Evolutionary conservation across 169 alveolate species (phyloP), one percentile per base, ranked within the genome.

Genomic region (Theileria annulata): DNA sequence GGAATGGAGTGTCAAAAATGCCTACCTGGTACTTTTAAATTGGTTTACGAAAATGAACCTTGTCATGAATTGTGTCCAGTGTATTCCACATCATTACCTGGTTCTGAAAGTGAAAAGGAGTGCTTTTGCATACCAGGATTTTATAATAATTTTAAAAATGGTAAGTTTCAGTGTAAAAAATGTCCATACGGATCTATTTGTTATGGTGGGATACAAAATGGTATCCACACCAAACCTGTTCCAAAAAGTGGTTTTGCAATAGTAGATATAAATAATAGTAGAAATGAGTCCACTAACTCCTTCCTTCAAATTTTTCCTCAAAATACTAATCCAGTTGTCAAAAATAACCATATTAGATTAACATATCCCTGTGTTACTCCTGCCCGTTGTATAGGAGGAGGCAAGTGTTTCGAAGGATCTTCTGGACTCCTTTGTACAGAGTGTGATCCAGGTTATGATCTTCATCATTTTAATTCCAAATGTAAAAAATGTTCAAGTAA

Each of bases 41-140:
- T 82, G 64, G 75, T 47, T 10, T 84, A 80, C 72, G 79, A 82
- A 60, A 88, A 86, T 30, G 78, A 84, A 42, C 72, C 85, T 51
- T 90, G 94, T 56, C 75, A 86, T 15, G 94, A 90, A 27, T 84
- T 72, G 19, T 90, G 94, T 58, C 87, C 85, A n/a, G 88, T 71
- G n/a, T 90, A 77, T 68, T 80, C 93, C 23, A 84, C 87, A 58
- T 72, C 92, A 0, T 84, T 87, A 66, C 82, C 87, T 3, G 94
- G 94, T 9, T 87, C 94, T 23, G 62, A 90, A 28, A 75, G 87
- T 49, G 69, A 73, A 62, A 80, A 82, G 27, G 91, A 90, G 15
- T 90, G 94, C 69, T 90, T 90, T 80, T 90, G 94, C 70, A 81
- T 85, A 37, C 87, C 88, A 37, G 88, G 88, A 47, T 84, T 75